Conservation (phyloP, 2,329 filamentous ascomycete genomes). For the Trichoderma sp. region DNA sequence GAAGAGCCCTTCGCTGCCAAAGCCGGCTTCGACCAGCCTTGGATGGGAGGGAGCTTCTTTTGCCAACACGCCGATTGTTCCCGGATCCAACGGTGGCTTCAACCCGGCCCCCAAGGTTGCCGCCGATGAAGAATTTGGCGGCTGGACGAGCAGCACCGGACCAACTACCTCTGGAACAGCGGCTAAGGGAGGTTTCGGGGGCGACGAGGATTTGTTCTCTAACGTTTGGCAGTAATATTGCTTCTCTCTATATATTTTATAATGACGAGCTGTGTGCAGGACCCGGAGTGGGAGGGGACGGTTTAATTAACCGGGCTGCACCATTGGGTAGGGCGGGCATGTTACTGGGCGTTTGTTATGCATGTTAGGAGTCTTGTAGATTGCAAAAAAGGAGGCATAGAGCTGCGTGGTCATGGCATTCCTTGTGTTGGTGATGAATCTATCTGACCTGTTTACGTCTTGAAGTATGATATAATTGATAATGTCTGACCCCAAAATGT, state of each 20-base stretch:
- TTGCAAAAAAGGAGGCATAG: conserved; percentile 22
- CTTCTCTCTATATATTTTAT: conserved; percentile 6
- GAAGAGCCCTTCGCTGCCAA: conserved; percentile 57
- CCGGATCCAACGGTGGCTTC: conserved; percentile 63
- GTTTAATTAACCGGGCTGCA: background rate
- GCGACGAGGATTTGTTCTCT: conserved; percentile 83
- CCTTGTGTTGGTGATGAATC: conserved; percentile 2
- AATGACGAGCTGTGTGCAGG: conserved; percentile 1
- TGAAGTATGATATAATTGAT: conserved; percentile 5
- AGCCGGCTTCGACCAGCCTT: conserved; percentile 57
- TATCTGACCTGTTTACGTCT: background rate
- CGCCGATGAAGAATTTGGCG: conserved; percentile 92
- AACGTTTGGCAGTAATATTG: conserved; percentile 80
- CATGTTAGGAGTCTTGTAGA: conserved; percentile 35
- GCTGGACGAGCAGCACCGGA: conserved; percentile 75
- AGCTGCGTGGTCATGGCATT: background rate
- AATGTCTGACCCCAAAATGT: conserved; percentile 11
- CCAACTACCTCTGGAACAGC: conserved; percentile 46
- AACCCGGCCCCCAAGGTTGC: conserved; percentile 65
- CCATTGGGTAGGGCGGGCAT: conserved; percentile 30
- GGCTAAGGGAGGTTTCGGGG: conserved; percentile 58
- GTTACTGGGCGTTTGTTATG: conserved; percentile 29
- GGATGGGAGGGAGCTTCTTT: conserved; percentile 57
- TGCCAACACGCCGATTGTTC: conserved; percentile 58
- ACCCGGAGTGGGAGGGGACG: conserved; percentile 20